Conservation (phyloP, 768 basidiomycete genomes). For the Tylopilus plumbeoviolaceoides region DNA sequence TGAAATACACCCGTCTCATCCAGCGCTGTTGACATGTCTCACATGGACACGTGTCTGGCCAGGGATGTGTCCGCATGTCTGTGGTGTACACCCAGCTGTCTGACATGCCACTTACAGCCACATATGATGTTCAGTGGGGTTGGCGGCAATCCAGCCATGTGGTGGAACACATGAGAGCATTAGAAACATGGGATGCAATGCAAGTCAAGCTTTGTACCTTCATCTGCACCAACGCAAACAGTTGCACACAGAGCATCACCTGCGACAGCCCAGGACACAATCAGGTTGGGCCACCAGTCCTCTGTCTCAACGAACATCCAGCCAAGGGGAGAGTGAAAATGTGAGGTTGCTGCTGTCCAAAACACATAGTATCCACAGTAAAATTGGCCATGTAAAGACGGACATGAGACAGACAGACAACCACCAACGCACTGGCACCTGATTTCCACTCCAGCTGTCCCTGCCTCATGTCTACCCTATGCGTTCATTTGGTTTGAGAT, state of each 20-base stretch:
- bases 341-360: conserved; percentile 69
- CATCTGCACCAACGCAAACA: conserved; percentile 22
- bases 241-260: neutral
- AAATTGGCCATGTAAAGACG: neutral
- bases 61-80: conserved; percentile 63
- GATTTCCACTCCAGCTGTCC: conserved; percentile 13
- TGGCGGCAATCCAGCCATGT: neutral
- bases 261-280: conserved; percentile 49
- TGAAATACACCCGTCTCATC: no score
- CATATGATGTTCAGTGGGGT: no score
- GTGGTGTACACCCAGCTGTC: conserved; percentile 81
- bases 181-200: neutral
- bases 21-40: conserved; percentile 61
- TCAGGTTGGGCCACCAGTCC: conserved; percentile 68
- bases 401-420: neutral
- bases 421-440: neutral
- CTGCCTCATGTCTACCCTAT: conserved; percentile 11
- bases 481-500: conserved; percentile 9
- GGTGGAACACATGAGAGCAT: neutral
- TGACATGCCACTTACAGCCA: neutral
- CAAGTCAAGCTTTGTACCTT: conserved; percentile 10
- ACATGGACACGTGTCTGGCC: conserved; percentile 35
- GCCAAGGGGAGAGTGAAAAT: conserved; percentile 67
- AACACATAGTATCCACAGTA: conserved; percentile 13
- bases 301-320: conserved; percentile 77